Evolutionary conservation across 176 grass and related monocot species (phyloP).

Genomic region (Raddia guianensis): DNA sequence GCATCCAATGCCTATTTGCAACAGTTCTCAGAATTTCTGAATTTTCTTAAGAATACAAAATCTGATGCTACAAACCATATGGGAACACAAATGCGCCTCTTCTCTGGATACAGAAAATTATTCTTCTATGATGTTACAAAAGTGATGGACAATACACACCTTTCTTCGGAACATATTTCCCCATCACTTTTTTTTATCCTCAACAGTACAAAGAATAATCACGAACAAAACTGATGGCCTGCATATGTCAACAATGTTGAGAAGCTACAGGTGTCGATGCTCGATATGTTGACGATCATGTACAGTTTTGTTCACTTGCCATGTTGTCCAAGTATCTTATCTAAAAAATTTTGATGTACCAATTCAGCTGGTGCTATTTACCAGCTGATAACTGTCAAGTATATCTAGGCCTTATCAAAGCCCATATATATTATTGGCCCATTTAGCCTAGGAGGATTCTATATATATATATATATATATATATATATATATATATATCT

Average conservation of each 20-base stretch:
- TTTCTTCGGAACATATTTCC: conserved; percentile 32
- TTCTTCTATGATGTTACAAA: conserved; percentile 50
- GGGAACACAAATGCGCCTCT: not conserved
- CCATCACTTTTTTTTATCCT: conserved; percentile 41
- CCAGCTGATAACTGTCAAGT: conserved; percentile 69
- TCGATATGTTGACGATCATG: not conserved
- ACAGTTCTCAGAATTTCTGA: not conserved
- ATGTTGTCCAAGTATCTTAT: conserved; percentile 26
- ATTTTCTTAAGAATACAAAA: not conserved
- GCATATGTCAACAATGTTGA: conserved; percentile 30
- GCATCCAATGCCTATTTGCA: not conserved
- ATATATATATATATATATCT: no score
- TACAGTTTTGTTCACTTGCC: conserved; percentile 9
- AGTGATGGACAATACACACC: conserved; percentile 16
- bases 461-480: no score
- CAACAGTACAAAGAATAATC: conserved; percentile 44
- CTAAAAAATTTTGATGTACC: not conserved
- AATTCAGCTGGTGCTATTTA: conserved; percentile 42
- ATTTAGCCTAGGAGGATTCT: no score
- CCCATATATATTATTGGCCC: no score
- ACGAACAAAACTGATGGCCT: conserved; percentile 41
- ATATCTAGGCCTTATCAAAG: no score
- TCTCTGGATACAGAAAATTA: conserved; percentile 42
- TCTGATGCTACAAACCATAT: conserved; percentile 28
- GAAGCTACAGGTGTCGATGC: conserved; percentile 14